phyloP scores from a whole-genome alignment of 768 basidiomycete genomes.

The Xerocomus brunneocitrinus region DNA sequence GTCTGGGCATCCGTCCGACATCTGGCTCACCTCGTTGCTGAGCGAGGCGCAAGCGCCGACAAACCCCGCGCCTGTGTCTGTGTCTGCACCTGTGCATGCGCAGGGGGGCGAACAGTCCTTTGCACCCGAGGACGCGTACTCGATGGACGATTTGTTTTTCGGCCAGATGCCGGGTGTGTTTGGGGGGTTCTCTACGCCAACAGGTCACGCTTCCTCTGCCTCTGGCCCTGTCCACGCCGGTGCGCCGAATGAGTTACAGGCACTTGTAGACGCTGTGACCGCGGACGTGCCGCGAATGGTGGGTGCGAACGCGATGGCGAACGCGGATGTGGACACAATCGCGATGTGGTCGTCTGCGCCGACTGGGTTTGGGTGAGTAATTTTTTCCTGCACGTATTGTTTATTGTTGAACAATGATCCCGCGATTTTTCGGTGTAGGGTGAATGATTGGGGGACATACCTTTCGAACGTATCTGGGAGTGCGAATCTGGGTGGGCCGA shows the following conservation, averaged over 20 bases:
- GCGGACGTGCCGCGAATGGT: constrained; percentile 4
- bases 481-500: constrained; percentile 12
- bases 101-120: constrained; percentile 2
- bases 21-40: constrained; percentile 21
- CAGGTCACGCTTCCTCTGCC: neutral
- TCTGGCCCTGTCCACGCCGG: neutral
- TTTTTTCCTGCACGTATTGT: neutral
- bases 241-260: constrained; percentile 8
- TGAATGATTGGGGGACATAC: constrained; percentile 39
- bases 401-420: neutral
- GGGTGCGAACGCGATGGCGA: constrained; percentile 1
- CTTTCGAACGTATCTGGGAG: constrained; percentile 30
- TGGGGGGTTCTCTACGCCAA: neutral
- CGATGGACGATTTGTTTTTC: constrained; percentile 22
- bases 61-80: neutral
- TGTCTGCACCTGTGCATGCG: neutral
- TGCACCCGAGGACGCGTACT: constrained; percentile 7
- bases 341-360: constrained; percentile 63
- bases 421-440: constrained; percentile 21
- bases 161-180: constrained; percentile 14
- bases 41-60: neutral
- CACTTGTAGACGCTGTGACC: constrained; percentile 9
- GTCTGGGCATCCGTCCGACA: constrained; percentile 1
- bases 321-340: constrained; percentile 47
- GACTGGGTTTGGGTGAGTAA: constrained; percentile 53